Conservation (phyloP, 2,329 filamentous ascomycete species). For the Aspergillus ruber region DNA sequence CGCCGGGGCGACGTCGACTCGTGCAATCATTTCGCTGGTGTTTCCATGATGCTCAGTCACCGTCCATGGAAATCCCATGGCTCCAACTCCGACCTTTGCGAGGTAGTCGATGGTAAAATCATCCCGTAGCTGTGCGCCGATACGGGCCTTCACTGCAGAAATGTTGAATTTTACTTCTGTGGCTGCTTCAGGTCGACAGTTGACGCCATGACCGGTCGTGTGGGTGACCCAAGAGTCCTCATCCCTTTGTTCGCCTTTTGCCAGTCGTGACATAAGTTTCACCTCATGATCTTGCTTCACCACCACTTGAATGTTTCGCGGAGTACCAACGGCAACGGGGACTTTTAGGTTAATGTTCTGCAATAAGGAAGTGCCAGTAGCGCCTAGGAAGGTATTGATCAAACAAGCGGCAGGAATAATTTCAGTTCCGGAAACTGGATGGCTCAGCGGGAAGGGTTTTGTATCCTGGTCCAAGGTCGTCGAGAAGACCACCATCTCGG, state of each 20-base stretch:
- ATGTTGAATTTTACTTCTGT: constrained; percentile 7
- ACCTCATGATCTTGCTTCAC: constrained; percentile 22
- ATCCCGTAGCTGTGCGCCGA: constrained; percentile 19
- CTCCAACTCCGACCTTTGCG: constrained; percentile 33
- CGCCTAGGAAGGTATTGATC: constrained; percentile 37
- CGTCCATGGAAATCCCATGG: constrained; percentile 39
- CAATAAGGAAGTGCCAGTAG: constrained; percentile 22
- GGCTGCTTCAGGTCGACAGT: background rate
- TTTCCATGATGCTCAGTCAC: constrained; percentile 36
- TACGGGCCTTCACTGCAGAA: constrained; percentile 17
- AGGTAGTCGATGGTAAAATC: constrained; percentile 36
- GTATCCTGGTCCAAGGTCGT: constrained; percentile 31
- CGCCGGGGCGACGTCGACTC: constrained; percentile 30
- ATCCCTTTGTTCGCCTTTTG: constrained; percentile 3
- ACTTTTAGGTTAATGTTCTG: constrained; percentile 25
- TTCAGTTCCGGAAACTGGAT: constrained; percentile 38
- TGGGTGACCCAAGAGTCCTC: constrained; percentile 11
- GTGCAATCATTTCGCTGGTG: constrained; percentile 35
- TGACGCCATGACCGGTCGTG: constrained; percentile 7
- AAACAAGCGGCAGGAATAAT: constrained; percentile 40
- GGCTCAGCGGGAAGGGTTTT: constrained; percentile 38
- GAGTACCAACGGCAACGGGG: constrained; percentile 30
- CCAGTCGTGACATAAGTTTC: constrained; percentile 29
- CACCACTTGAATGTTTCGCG: constrained; percentile 34
- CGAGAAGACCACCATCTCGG: constrained; percentile 24